Evolutionary conservation across 805 yeast species (phyloP).

Genomic region (Danielia reshetovae): DNA sequence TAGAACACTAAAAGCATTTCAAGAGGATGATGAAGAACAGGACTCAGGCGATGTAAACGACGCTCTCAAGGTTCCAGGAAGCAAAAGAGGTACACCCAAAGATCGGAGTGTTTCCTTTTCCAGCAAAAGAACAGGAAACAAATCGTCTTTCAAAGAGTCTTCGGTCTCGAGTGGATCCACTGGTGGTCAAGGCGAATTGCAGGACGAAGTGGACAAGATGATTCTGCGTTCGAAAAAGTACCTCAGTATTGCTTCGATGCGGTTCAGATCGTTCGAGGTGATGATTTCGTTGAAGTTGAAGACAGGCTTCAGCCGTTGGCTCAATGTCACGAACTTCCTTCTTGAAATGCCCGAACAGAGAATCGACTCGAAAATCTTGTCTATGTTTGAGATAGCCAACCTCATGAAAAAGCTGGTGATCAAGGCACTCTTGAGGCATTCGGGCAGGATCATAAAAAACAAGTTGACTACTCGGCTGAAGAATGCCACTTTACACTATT

Average conservation of each 20-base stretch:
- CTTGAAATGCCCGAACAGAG: conserved; percentile 31
- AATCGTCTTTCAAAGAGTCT: conserved; percentile 4
- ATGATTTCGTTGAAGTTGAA: conserved; percentile 33
- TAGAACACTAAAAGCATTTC: conserved; percentile 7
- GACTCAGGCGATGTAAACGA: neutral
- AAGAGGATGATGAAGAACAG: conserved; percentile 15
- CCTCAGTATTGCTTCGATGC: conserved; percentile 60
- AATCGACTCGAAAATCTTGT: conserved; percentile 28
- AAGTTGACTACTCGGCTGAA: conserved; percentile 19
- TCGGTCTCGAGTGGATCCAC: conserved; percentile 4
- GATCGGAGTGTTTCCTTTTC: neutral
- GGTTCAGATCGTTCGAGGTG: conserved; percentile 19
- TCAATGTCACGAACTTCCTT: conserved; percentile 36
- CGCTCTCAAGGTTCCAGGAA: neutral
- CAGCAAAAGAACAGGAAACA: neutral
- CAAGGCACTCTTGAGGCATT: conserved; percentile 30
- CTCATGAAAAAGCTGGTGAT: conserved; percentile 28
- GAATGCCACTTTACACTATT: neutral
- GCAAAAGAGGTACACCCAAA: conserved; percentile 8
- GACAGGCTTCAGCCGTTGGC: conserved; percentile 30
- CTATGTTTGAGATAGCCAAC: conserved; percentile 34
- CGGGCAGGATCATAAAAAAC: conserved; percentile 33
- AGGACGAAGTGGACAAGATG: conserved; percentile 51
- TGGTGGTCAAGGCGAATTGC: conserved; percentile 3
- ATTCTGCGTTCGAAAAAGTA: conserved; percentile 68